phyloP scores from a whole-genome alignment of 352 stramenopile genomes.

The Globisporangium radiosum region DNA sequence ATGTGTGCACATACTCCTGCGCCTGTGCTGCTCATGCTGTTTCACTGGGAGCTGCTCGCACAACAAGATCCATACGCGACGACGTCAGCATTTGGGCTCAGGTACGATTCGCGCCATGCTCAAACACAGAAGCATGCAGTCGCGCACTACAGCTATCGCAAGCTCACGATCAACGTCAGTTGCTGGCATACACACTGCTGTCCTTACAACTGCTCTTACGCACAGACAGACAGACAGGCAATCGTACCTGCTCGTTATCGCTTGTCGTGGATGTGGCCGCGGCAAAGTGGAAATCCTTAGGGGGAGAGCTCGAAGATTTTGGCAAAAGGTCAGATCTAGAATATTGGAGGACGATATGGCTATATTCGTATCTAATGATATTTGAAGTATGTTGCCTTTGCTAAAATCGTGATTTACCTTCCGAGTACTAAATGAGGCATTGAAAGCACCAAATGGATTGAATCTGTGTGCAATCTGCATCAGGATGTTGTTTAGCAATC shows the following conservation, averaged over 20 bases:
- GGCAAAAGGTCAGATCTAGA: not conserved
- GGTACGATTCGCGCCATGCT: not conserved
- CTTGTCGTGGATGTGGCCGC: not conserved
- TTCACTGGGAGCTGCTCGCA: not conserved
- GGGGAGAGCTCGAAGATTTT: not conserved
- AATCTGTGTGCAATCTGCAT: not conserved
- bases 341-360: not conserved
- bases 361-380: not conserved
- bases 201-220: not conserved
- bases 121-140: not conserved
- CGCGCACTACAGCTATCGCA: not conserved
- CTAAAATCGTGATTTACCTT: not conserved
- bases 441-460: not conserved
- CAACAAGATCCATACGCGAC: not conserved
- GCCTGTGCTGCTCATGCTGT: constrained; percentile 77
- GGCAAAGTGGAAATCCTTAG: not conserved
- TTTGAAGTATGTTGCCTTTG: not conserved
- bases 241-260: not conserved
- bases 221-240: not conserved
- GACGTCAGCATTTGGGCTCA: not conserved
- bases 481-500: not conserved
- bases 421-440: not conserved
- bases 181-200: not conserved
- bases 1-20: constrained; percentile 37
- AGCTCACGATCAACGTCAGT: no score